Base-by-base conservation (phyloP, 2,329 filamentous ascomycete genomes). In the Thelonectria discophora region DNA sequence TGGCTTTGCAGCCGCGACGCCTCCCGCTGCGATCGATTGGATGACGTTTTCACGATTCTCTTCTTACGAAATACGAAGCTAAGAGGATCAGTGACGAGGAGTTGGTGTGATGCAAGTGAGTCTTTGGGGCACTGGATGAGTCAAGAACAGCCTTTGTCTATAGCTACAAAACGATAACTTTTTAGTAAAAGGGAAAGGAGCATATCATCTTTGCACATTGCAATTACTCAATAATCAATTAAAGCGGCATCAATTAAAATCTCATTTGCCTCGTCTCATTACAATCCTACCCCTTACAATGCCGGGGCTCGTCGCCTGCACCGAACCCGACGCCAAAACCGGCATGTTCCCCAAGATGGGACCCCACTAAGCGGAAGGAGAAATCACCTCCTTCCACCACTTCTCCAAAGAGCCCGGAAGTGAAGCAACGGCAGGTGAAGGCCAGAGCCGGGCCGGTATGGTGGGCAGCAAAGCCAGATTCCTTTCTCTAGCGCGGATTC, bases 341-440 rank as follows among this genome's bases (percentile, higher is more conserved):
- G 65, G 63, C 15, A 48, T 66, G 6, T 59, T 65, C 1, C 7
- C 49, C 5, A 55, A 55, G 0, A 10, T 39, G 0, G 13, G 50
- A n/a, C 37, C 12, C 7, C 30, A 42, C 3, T 45, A 43, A 2
- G 18, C 27, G 7, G 49, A 48, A 2, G 52, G 49, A 6, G 58
- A 63, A 0, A 54, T 66, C 9, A 58, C 58, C 0, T 62, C 69
- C 0, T 71, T 71, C 12, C 57, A 64, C 9, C 65, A 62, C 3
- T 63, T 71, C 15, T 70, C 69, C 0, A 24, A 4, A 7, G 24
- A 24, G 24, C 7, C 7, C 4, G 7, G 24, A 7, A 24, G 7
- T 7, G 4, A 4, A 7, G 24, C 4, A 24, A 4, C 7, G 4
- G 24, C 24, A 7, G 7, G 24, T 7, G 4, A 7, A 7, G 24